A percentile compares a stretch with the other conserved stretches of the same genome.
Evolutionary conservation across 1,139 yeast genomes (phyloP).

Genomic region (Scheffersomyces titani): DNA sequence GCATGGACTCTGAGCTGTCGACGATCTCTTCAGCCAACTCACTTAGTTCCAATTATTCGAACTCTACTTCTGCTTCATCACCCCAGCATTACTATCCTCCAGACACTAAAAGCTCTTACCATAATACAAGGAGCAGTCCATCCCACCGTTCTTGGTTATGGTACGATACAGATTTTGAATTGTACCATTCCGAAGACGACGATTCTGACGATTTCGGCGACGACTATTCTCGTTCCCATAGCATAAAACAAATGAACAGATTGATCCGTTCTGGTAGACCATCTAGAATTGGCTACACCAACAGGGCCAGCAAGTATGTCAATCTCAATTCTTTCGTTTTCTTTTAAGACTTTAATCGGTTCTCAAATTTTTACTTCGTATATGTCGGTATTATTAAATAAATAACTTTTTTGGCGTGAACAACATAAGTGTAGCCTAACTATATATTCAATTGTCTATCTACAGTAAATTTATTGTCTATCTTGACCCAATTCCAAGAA

Average conservation of each 20-base stretch:
- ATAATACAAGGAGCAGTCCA: background rate
- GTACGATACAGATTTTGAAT: conserved; percentile 36
- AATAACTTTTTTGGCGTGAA: background rate
- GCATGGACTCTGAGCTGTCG: conserved; percentile 13
- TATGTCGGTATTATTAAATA: background rate
- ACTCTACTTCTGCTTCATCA: conserved; percentile 10
- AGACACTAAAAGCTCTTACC: background rate
- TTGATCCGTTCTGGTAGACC: conserved; percentile 16
- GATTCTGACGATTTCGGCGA: conserved; percentile 12
- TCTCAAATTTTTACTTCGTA: background rate
- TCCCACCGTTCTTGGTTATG: conserved; percentile 36
- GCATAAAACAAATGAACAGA: conserved; percentile 27
- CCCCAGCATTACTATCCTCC: background rate
- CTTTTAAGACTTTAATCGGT: conserved; percentile 5
- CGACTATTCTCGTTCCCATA: conserved; percentile 12
- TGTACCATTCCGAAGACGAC: conserved; percentile 28
- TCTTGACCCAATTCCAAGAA: conserved; percentile 39
- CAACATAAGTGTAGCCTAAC: background rate
- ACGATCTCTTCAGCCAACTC: conserved; percentile 11
- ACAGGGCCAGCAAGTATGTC: conserved; percentile 20
- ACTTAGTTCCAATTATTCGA: conserved; percentile 12
- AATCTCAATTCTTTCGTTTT: conserved; percentile 34
- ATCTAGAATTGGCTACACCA: conserved; percentile 33
- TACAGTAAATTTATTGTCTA: background rate
- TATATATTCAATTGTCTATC: background rate